Evolutionary conservation across 192 early-diverging fungal genomes (phyloP).

Genomic region (Coemansia asiatica): DNA sequence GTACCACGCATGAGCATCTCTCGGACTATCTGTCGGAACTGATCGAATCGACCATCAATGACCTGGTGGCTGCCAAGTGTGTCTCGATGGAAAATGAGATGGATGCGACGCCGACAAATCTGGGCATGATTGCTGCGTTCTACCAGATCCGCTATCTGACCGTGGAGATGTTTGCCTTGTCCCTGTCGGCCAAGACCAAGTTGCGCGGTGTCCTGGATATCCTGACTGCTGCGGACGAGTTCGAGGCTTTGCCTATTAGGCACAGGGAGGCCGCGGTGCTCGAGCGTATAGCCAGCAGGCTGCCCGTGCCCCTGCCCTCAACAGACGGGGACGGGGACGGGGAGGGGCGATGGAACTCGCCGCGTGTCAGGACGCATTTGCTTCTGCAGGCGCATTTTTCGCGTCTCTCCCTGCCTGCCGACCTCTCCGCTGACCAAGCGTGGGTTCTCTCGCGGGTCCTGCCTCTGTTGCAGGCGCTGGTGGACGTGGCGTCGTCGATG

Average conservation of each 20-base stretch:
- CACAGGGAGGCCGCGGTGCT: slow-evolving; percentile 88
- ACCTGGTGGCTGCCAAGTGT: slow-evolving; percentile 86
- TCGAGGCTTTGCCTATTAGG: slow-evolving; percentile 86
- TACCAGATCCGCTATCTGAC: slow-evolving; percentile 96
- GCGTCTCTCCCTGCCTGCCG: slow-evolving; percentile 82
- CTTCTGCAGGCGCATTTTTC: slow-evolving; percentile 95
- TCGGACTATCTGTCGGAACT: slow-evolving; percentile 93
- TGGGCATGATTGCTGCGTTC: slow-evolving; percentile 97
- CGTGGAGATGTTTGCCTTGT: slow-evolving; percentile 89
- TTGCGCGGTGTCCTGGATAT: slow-evolving; percentile 91
- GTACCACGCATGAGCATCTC: slow-evolving; percentile 82
- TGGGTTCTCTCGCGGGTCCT: slow-evolving; percentile 64
- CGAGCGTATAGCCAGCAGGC: slow-evolving; percentile 74
- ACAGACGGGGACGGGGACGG: background rate
- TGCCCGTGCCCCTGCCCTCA: slow-evolving; percentile 60
- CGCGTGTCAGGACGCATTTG: slow-evolving; percentile 90
- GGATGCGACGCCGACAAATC: slow-evolving; percentile 71
- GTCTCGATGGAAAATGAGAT: slow-evolving; percentile 39
- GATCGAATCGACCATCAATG: slow-evolving; percentile 86
- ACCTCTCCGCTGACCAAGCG: slow-evolving; percentile 90
- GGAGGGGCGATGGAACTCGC: slow-evolving; percentile 64
- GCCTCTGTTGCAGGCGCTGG: slow-evolving; percentile 87
- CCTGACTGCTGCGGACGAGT: slow-evolving; percentile 90
- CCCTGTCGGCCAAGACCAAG: slow-evolving; percentile 83
- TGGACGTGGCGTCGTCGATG: slow-evolving; percentile 90